Percentiles rank a stretch among this genome's conserved stretches.
Conservation (phyloP, 495 filamentous ascomycete genomes). For the Daldinia decipiens region DNA sequence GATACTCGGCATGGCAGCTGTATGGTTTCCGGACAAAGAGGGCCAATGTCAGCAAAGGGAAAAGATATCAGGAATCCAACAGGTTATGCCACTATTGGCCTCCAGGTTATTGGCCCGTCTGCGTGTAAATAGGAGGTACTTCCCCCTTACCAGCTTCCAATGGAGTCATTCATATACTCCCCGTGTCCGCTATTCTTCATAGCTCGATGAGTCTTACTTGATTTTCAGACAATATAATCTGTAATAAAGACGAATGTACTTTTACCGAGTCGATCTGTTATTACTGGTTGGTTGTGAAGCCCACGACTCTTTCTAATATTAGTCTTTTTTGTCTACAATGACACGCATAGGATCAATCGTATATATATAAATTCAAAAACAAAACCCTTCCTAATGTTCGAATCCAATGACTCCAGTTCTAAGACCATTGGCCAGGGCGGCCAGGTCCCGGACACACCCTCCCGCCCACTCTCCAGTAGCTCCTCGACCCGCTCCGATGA, state of each 20-base stretch:
- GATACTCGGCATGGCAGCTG: conserved; percentile 37
- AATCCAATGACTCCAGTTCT: conserved; percentile 18
- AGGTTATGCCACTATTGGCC: conserved; percentile 11
- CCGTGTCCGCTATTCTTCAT: conserved; percentile 12
- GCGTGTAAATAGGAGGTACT: conserved; percentile 33
- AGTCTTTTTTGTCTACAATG: conserved; percentile 25
- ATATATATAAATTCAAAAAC: conserved; percentile 17
- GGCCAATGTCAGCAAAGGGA: conserved; percentile 28
- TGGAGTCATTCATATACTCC: conserved; percentile 25
- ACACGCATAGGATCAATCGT: conserved; percentile 10
- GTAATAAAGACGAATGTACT: conserved; percentile 12
- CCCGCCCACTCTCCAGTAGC: conserved; percentile 20
- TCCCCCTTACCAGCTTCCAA: conserved; percentile 21
- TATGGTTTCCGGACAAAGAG: conserved; percentile 3
- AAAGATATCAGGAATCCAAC: conserved; percentile 16
- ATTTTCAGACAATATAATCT: conserved; percentile 15
- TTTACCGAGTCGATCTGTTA: conserved; percentile 7
- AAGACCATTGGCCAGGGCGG: conserved; percentile 11
- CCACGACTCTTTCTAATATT: conserved; percentile 6
- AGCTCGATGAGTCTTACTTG: conserved; percentile 12
- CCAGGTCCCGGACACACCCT: not conserved
- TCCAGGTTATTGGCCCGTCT: conserved; percentile 4
- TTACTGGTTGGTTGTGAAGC: conserved; percentile 12
- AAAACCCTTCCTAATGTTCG: conserved; percentile 23
- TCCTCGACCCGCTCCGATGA: conserved; percentile 38